Percentiles rank a stretch among this genome's conserved stretches.
Evolutionary conservation across 495 filamentous ascomycete genomes (phyloP).

Genomic region (Poronia punctata): DNA sequence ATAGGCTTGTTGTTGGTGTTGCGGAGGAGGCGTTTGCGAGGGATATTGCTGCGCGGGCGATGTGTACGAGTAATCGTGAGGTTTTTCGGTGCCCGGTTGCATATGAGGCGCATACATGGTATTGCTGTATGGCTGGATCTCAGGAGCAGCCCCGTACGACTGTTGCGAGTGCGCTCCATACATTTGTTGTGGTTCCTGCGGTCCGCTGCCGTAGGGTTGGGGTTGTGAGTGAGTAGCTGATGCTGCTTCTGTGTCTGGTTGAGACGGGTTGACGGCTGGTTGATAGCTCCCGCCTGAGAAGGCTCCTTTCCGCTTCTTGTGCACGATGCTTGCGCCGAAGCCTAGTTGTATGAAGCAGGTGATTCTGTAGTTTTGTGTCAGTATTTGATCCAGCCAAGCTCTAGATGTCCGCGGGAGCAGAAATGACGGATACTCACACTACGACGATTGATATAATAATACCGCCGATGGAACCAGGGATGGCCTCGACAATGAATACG

Average conservation of each 20-base stretch:
- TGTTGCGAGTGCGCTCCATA: no score
- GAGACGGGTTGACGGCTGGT: conserved; percentile 5
- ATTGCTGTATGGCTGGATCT: no score
- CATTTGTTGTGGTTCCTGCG: no score
- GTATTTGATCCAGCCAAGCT: conserved; percentile 8
- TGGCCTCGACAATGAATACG: conserved; percentile 11
- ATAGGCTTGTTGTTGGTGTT: no score
- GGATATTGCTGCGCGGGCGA: no score
- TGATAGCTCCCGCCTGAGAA: conserved; percentile 10
- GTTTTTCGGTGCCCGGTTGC: no score
- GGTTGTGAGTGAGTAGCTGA: no score
- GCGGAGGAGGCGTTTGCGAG: no score
- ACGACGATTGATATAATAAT: conserved; percentile 11
- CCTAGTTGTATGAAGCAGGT: conserved; percentile 15
- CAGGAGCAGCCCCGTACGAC: no score
- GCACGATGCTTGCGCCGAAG: conserved; percentile 16
- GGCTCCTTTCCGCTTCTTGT: conserved; percentile 15
- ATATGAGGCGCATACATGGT: no score
- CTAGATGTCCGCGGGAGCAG: not conserved
- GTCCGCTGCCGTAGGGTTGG: no score
- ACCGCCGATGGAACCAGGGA: conserved; percentile 7
- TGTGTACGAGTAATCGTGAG: no score
- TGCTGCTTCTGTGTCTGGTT: not conserved
- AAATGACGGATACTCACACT: conserved; percentile 10
- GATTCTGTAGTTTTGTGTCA: conserved; percentile 7